These are phyloP conservation scores for Phytophthora boehmeriae DNA, from an alignment of 352 stramenopile species.

Conservation along the genomic window DNA sequence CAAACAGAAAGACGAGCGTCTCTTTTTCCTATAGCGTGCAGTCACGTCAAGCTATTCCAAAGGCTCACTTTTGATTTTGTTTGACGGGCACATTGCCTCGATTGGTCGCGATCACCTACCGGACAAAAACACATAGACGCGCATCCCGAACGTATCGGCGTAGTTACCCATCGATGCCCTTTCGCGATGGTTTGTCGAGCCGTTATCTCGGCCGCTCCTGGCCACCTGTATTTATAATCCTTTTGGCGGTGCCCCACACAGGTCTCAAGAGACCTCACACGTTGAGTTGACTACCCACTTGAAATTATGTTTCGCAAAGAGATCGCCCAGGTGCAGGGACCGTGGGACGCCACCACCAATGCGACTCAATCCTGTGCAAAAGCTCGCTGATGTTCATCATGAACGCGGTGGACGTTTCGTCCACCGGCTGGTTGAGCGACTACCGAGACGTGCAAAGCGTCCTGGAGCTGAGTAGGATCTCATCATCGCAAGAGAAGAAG, in stretches of 20 bases:
- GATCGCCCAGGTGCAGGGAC: slow-evolving; percentile 11
- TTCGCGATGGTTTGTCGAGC: neutral
- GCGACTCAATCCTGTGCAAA: neutral
- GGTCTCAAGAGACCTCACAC: no score
- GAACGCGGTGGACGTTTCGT: slow-evolving; percentile 19
- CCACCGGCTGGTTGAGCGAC: neutral
- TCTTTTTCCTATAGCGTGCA: no score
- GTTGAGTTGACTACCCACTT: neutral
- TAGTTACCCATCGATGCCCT: neutral
- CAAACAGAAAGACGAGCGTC: no score
- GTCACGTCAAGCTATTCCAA: no score
- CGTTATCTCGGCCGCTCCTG: neutral
- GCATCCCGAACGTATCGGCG: neutral
- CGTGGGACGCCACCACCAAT: neutral
- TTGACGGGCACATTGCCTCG: no score
- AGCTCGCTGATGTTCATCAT: slow-evolving; percentile 26
- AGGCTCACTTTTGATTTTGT: no score
- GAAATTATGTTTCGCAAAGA: slow-evolving; percentile 1
- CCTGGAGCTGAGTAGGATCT: neutral
- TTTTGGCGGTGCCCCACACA: neutral
- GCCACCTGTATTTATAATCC: slow-evolving; percentile 3
- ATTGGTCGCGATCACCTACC: no score
- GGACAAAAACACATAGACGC: neutral
- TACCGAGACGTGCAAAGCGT: slow-evolving; percentile 2
- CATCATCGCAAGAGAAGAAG: neutral